Conservation (phyloP, 352 stramenopile species). For the Phytophthora pini region DNA sequence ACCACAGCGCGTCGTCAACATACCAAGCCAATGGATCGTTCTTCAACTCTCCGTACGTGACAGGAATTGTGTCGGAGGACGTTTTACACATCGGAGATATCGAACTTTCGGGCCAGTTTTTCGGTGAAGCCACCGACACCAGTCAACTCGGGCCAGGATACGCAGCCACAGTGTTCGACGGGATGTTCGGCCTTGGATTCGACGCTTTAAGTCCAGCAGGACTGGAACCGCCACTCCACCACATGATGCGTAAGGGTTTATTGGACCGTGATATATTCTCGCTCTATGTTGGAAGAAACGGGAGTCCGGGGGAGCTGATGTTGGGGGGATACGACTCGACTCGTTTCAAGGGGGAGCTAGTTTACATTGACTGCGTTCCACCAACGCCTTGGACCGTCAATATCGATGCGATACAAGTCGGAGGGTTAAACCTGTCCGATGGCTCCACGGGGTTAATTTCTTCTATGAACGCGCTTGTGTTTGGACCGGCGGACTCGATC, state of each 20-base stretch:
- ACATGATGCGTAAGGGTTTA: constrained; percentile 84
- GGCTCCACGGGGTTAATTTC: constrained; percentile 90
- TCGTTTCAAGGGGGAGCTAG: constrained; percentile 93
- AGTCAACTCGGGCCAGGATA: constrained; percentile 93
- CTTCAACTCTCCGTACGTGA: constrained; percentile 94
- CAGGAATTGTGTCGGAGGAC: constrained; percentile 42
- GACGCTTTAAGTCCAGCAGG: constrained; percentile 87
- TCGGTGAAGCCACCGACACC: constrained; percentile 90
- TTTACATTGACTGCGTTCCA: constrained; percentile 69
- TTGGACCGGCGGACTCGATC: constrained; percentile 83
- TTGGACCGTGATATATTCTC: constrained; percentile 90
- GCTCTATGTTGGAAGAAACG: constrained; percentile 91
- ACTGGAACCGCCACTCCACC: constrained; percentile 90
- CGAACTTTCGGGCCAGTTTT: constrained; percentile 30
- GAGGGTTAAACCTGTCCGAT: constrained; percentile 39
- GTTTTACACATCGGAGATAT: too few species aligned
- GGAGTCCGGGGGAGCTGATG: constrained; percentile 56
- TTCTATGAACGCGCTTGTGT: constrained; percentile 86
- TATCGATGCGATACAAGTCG: constrained; percentile 57
- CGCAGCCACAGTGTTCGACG: constrained; percentile 94
- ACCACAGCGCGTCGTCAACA: constrained; percentile 73
- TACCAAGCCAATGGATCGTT: constrained; percentile 86
- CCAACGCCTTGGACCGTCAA: constrained; percentile 47
- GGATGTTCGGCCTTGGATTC: constrained; percentile 95
- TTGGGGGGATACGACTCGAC: constrained; percentile 59